Evolutionary conservation across 139 green algal genomes (phyloP).

Genomic region (Chloropicon primus): DNA sequence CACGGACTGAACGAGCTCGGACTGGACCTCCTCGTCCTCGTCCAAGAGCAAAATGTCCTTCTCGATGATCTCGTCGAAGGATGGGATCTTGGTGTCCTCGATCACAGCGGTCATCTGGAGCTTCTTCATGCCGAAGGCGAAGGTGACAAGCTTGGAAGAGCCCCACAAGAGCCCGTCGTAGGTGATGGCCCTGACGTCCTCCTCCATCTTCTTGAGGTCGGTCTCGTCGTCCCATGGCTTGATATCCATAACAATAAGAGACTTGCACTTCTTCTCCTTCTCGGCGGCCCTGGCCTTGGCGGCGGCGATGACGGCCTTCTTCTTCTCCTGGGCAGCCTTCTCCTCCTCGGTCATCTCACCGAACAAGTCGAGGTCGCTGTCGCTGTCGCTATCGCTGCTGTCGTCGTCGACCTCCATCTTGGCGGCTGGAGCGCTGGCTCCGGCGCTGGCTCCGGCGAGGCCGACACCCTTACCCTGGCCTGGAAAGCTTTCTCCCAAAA

Average conservation of each 20-base stretch:
- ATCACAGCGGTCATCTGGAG: constrained; percentile 55
- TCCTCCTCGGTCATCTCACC: constrained; percentile 50
- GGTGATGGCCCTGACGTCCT: constrained; percentile 28
- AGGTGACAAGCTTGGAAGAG: constrained; percentile 34
- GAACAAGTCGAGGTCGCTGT: constrained; percentile 50
- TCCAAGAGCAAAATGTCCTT: constrained; percentile 37
- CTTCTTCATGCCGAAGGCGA: constrained; percentile 56
- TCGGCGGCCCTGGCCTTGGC: constrained; percentile 21
- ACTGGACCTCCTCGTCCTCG: constrained; percentile 43
- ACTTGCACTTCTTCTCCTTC: constrained; percentile 39
- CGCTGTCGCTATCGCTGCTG: constrained; percentile 24
- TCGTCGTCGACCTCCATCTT: constrained; percentile 7
- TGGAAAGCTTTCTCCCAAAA: constrained; percentile 17
- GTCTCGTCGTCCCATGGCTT: constrained; percentile 58
- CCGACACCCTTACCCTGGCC: not conserved
- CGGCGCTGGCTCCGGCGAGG: not conserved
- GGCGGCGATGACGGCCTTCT: constrained; percentile 15
- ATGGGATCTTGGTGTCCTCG: constrained; percentile 42
- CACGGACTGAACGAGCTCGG: constrained; percentile 40
- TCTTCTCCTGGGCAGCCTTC: constrained; percentile 35
- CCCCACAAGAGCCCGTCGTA: constrained; percentile 52
- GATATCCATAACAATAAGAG: constrained; percentile 47
- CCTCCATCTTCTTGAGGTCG: constrained; percentile 36
- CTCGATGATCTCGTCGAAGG: constrained; percentile 48
- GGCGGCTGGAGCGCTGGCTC: constrained; percentile 1